Evolutionary conservation across 2,329 filamentous ascomycete species (phyloP), one percentile per base, ranked within the genome.

Genomic region (Ascochyta rabiei): DNA sequence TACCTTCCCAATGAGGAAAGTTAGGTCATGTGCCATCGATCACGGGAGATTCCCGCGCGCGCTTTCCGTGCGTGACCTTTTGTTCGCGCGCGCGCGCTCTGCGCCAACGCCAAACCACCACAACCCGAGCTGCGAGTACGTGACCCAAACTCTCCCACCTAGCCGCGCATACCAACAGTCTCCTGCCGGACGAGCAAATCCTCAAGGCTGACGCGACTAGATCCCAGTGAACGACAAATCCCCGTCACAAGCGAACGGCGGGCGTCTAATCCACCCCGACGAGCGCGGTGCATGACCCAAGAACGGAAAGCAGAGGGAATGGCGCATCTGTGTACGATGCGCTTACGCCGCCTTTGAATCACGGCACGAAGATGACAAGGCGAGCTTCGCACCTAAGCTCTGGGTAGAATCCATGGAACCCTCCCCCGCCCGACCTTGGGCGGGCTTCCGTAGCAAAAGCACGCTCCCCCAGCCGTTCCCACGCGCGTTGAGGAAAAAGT

Each of bases 221-320:
- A 63, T 67, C 66, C 61, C 66, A 46, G 45, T 68, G 66, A 68
- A 66, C 64, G 66, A 68, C 63, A 68, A 68, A 49, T 37, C 47
- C 44, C 37, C 28, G 59, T 67, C 66, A 67, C 63, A 64, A 68
- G 63, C 61, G 44, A 51, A 59, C 33, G 45, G 41, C 15, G 30
- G 34, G 35, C 33, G 63, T 54, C 66, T 67, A 67, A 69, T 67
- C 62, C 63, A 49, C 66, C 50, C 51, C 33, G 10, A 57, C 39
- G 38, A 52, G 53, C 44, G 28, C 54, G 49, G 48, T 68, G 66
- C 64, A 66, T 68, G 66, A 66, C 64, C 60, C 48, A 62, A 68
- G 69, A 72, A 72, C 66, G 63, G 69, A 72, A 71, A 72, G 57
- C 69, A 53, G 62, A 72, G 68, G 69, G 69, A 70, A 63, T 68